phyloP scores from a whole-genome alignment of 805 yeast species.

The Monosporozyma unispora region DNA sequence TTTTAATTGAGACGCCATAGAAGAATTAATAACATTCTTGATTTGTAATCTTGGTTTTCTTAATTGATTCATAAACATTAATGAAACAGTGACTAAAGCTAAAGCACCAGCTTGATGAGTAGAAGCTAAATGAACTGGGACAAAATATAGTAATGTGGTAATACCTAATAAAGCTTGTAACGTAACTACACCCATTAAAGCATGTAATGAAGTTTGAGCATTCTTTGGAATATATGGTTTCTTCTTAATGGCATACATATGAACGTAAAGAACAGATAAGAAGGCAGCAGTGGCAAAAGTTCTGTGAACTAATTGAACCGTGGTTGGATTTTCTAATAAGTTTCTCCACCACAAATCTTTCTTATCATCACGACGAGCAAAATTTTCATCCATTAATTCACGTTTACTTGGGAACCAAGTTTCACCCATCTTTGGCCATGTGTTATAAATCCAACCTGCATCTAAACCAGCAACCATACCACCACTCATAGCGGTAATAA shows the following conservation, averaged over 20 bases:
- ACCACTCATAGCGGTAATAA: constrained; percentile 91
- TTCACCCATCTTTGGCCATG: constrained; percentile 96
- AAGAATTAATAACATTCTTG: constrained; percentile 26
- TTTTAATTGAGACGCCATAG: background rate
- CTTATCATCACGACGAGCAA: constrained; percentile 54
- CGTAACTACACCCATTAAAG: constrained; percentile 74
- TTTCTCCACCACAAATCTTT: constrained; percentile 88
- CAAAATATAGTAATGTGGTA: constrained; percentile 72
- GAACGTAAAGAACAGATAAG: constrained; percentile 58
- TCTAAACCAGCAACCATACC: constrained; percentile 97
- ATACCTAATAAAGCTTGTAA: constrained; percentile 84
- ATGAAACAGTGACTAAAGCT: constrained; percentile 73
- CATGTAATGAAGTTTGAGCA: constrained; percentile 50
- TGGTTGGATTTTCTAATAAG: constrained; percentile 87
- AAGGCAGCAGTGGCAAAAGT: constrained; percentile 77
- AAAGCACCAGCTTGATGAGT: constrained; percentile 96
- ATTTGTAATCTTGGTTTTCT: constrained; percentile 46
- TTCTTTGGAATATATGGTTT: constrained; percentile 47
- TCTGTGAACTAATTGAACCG: constrained; percentile 89
- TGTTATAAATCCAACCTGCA: constrained; percentile 92
- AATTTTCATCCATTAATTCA: constrained; percentile 72
- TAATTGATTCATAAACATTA: constrained; percentile 50
- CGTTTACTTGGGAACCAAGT: constrained; percentile 60
- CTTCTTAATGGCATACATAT: constrained; percentile 52
- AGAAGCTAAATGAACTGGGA: constrained; percentile 89